These are phyloP conservation scores for Sclerotinia subarctica DNA, from an alignment of 2,329 filamentous ascomycete species.

Conservation along the genomic window DNA sequence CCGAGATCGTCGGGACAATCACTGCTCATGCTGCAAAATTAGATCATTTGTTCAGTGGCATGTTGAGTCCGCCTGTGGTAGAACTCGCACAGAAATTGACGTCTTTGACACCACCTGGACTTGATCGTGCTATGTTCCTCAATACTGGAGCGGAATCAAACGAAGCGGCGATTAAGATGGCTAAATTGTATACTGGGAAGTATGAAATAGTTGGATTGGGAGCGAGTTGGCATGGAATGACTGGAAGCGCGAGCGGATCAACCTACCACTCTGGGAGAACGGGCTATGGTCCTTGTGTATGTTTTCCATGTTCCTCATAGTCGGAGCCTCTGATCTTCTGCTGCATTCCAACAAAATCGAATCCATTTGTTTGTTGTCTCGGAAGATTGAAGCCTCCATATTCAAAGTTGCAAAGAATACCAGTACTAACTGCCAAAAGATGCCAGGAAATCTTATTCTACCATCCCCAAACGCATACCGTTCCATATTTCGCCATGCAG, in stretches of 20 bases:
- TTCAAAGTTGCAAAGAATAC: neutral
- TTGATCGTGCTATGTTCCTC: slow-evolving; percentile 57
- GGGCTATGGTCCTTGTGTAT: slow-evolving; percentile 42
- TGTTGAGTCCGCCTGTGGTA: slow-evolving; percentile 57
- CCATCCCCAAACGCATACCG: slow-evolving; percentile 60
- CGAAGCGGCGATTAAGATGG: slow-evolving; percentile 63
- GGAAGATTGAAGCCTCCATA: neutral
- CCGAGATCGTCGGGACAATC: slow-evolving; percentile 55
- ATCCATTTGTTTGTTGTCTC: too few species aligned
- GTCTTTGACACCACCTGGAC: slow-evolving; percentile 45
- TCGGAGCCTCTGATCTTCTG: neutral
- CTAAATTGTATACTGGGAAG: slow-evolving; percentile 61
- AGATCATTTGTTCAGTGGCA: slow-evolving; percentile 58
- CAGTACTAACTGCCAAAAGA: slow-evolving; percentile 28
- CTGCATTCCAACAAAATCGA: neutral
- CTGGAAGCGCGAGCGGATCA: slow-evolving; percentile 49
- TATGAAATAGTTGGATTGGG: slow-evolving; percentile 61
- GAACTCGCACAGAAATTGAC: slow-evolving; percentile 52
- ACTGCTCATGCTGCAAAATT: slow-evolving; percentile 48
- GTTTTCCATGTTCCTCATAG: neutral
- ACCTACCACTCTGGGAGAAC: slow-evolving; percentile 53
- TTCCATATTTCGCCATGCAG: slow-evolving; percentile 55
- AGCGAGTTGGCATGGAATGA: slow-evolving; percentile 61
- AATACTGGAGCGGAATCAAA: slow-evolving; percentile 56
- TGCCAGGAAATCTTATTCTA: slow-evolving; percentile 56